Evolutionary conservation across 2,329 filamentous ascomycete genomes (phyloP).

Genomic region (Botryotinia convoluta): DNA sequence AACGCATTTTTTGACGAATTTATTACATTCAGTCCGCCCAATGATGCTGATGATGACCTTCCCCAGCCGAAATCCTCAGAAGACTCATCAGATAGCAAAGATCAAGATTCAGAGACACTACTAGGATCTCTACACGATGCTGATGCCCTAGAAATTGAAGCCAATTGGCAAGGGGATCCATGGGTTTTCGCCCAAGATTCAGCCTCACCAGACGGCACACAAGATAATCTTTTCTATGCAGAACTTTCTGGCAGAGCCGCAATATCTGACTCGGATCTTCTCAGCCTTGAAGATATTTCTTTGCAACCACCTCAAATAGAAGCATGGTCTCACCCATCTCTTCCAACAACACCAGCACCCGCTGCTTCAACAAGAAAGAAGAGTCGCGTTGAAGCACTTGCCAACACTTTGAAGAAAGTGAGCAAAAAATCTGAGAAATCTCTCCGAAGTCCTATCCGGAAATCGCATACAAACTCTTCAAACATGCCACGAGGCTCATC

Average conservation of each 20-base stretch:
- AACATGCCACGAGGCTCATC: slow-evolving; percentile 36
- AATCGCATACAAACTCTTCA: slow-evolving; percentile 35
- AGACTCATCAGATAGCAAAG: slow-evolving; percentile 47
- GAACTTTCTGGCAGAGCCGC: slow-evolving; percentile 35
- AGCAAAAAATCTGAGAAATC: slow-evolving; percentile 33
- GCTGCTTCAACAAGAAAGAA: slow-evolving; percentile 26
- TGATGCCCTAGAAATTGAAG: slow-evolving; percentile 21
- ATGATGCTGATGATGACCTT: slow-evolving; percentile 47
- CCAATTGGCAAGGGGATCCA: slow-evolving; percentile 24
- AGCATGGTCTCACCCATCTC: slow-evolving; percentile 24
- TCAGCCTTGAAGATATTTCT: slow-evolving; percentile 35
- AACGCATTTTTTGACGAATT: slow-evolving; percentile 64
- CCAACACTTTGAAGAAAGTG: slow-evolving; percentile 43
- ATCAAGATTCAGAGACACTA: slow-evolving; percentile 25
- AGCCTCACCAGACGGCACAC: slow-evolving; percentile 23
- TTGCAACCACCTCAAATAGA: slow-evolving; percentile 32
- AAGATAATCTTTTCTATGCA: slow-evolving; percentile 30
- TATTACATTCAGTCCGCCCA: slow-evolving; percentile 55
- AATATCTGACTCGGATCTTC: slow-evolving; percentile 37
- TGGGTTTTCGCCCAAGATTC: slow-evolving; percentile 25
- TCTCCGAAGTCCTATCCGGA: slow-evolving; percentile 42
- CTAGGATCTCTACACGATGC: slow-evolving; percentile 26
- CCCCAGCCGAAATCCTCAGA: slow-evolving; percentile 49
- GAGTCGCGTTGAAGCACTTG: slow-evolving; percentile 44
- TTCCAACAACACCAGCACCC: slow-evolving; percentile 32